These are phyloP conservation scores for Calonectria pteridis DNA, from an alignment of 2,329 filamentous ascomycete genomes.

Conservation along the genomic window DNA sequence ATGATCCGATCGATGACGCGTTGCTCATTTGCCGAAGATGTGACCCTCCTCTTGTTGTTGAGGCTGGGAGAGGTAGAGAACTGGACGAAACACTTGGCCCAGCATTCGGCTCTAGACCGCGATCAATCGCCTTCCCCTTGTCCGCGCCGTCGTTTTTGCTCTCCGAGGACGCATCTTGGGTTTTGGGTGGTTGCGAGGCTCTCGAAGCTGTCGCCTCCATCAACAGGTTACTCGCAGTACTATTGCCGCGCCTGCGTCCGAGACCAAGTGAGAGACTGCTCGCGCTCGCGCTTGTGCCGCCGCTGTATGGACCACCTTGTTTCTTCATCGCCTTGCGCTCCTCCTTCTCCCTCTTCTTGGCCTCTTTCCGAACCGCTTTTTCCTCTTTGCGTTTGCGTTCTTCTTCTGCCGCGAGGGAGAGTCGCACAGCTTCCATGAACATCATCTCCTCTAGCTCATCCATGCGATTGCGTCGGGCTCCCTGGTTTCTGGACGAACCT, in stretches of 20 bases:
- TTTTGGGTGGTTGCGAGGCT: slow-evolving; percentile 50
- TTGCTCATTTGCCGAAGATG: slow-evolving; percentile 88
- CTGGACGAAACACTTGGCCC: slow-evolving; percentile 51
- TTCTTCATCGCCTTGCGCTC: slow-evolving; percentile 83
- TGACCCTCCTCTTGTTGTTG: slow-evolving; percentile 72
- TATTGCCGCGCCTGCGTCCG: slow-evolving; percentile 71
- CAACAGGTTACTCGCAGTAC: slow-evolving; percentile 69
- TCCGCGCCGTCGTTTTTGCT: slow-evolving; percentile 49
- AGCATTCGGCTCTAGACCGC: slow-evolving; percentile 49
- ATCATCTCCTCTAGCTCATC: slow-evolving; percentile 97
- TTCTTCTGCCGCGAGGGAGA: slow-evolving; percentile 93
- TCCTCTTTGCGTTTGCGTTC: slow-evolving; percentile 86
- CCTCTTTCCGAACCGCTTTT: slow-evolving; percentile 72
- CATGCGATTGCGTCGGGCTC: slow-evolving; percentile 66
- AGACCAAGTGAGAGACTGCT: slow-evolving; percentile 75
- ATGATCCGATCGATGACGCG: slow-evolving; percentile 86
- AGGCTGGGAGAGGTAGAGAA: slow-evolving; percentile 60
- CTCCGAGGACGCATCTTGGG: slow-evolving; percentile 39
- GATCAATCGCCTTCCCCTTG: slow-evolving; percentile 80
- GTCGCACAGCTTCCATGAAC: slow-evolving; percentile 95
- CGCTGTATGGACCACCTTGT: slow-evolving; percentile 54
- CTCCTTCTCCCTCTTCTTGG: slow-evolving; percentile 87
- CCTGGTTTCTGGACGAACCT: slow-evolving; percentile 35
- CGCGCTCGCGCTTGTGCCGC: slow-evolving; percentile 63
- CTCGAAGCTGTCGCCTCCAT: slow-evolving; percentile 66